These are phyloP conservation scores for Candida broadrunensis DNA, from an alignment of 805 yeast genomes.

Conservation along the genomic window DNA sequence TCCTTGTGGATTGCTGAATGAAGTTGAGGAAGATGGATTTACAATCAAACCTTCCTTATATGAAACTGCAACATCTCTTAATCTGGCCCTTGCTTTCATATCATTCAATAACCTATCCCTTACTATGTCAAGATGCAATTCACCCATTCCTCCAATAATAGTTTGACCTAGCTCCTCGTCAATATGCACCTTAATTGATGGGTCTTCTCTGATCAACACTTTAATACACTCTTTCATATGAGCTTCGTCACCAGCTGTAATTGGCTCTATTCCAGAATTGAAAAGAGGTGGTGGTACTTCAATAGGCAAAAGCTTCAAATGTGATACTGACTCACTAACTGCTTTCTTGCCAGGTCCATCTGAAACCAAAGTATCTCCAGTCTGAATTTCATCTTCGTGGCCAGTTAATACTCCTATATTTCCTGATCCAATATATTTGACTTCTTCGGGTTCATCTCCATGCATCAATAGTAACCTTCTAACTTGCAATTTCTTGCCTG, in stretches of 20 bases:
- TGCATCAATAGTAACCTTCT: constrained; percentile 78
- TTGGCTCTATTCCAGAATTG: constrained; percentile 79
- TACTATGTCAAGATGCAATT: constrained; percentile 87
- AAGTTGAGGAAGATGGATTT: constrained; percentile 11
- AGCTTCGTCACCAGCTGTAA: constrained; percentile 75
- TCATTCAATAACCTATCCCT: constrained; percentile 75
- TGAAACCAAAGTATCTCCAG: constrained; percentile 87
- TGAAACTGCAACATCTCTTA: constrained; percentile 85
- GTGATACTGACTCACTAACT: constrained; percentile 42
- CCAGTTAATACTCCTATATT: constrained; percentile 91
- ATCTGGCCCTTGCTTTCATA: constrained; percentile 74
- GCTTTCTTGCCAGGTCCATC: constrained; percentile 47
- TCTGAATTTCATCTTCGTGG: constrained; percentile 61
- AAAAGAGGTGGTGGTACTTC: constrained; percentile 90
- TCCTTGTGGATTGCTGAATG: constrained; percentile 14
- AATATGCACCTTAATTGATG: constrained; percentile 67
- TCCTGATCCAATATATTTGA: constrained; percentile 62
- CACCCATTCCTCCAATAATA: constrained; percentile 94
- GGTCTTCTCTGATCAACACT: constrained; percentile 80
- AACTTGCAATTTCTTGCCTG: constrained; percentile 62
- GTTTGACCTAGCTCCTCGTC: constrained; percentile 91
- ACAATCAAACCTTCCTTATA: constrained; percentile 65
- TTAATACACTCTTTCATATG: constrained; percentile 68
- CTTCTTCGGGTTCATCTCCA: constrained; percentile 81
- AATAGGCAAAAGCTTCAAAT: constrained; percentile 67